phyloP scores from a whole-genome alignment of 768 basidiomycete genomes.

The Rhizopogon roseolus region DNA sequence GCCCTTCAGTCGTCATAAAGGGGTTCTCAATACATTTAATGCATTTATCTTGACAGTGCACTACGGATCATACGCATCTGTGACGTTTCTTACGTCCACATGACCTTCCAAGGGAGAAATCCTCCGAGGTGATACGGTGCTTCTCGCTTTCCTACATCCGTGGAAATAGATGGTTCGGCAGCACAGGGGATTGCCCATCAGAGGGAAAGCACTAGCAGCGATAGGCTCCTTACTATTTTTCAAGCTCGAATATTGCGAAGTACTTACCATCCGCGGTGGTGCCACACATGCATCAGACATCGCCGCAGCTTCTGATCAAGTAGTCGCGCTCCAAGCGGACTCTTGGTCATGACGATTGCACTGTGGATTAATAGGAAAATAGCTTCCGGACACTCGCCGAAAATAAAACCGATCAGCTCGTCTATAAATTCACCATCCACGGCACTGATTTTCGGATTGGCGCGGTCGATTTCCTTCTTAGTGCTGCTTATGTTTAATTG shows the following conservation, averaged over 20 bases:
- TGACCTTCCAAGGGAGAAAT: not conserved
- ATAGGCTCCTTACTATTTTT: not conserved
- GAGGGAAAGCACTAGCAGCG: not conserved
- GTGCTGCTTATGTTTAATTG: not conserved
- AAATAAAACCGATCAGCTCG: not conserved
- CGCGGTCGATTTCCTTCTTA: conserved; percentile 4
- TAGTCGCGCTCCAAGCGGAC: conserved; percentile 18
- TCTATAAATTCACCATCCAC: conserved; percentile 1
- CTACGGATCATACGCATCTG: not conserved
- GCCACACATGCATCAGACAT: not conserved
- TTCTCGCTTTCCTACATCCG: conserved; percentile 10
- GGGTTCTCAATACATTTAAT: not conserved
- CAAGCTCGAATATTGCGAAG: too few species aligned
- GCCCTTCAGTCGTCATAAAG: not conserved
- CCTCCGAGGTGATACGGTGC: conserved; percentile 9
- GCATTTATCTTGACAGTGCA: not conserved
- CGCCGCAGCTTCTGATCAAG: not conserved
- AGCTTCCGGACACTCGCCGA: not conserved
- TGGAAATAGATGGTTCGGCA: conserved; percentile 20
- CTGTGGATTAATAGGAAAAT: not conserved
- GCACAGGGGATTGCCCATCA: not conserved
- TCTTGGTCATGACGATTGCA: not conserved
- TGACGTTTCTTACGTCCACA: conserved; percentile 4
- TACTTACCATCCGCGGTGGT: not conserved
- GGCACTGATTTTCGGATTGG: conserved; percentile 19